Conservation (phyloP, 2,329 filamentous ascomycete genomes). For the Calonectria multiphialidica region DNA sequence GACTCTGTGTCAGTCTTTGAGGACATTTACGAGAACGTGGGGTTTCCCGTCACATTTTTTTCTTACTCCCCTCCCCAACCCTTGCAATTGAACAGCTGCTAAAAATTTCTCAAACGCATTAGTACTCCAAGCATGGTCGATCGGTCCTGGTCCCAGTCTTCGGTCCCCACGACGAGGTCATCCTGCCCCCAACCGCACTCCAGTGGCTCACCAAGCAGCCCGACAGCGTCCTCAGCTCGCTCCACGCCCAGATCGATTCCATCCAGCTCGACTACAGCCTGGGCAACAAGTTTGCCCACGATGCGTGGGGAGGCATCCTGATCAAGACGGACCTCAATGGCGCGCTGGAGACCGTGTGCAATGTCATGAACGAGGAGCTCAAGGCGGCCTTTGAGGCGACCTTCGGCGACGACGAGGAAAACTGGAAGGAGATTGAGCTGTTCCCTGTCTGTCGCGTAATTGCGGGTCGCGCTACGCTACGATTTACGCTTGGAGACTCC, state of each 20-base stretch:
- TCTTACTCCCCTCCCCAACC: background rate
- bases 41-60: background rate
- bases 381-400: constrained; percentile 48
- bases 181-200: background rate
- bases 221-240: constrained; percentile 5
- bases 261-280: constrained; percentile 48
- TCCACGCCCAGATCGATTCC: background rate
- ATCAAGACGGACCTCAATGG: constrained; percentile 53
- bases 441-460: constrained; percentile 42
- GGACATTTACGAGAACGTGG: constrained; percentile 5
- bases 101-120: background rate
- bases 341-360: constrained; percentile 48
- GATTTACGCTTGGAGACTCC: constrained; percentile 49
- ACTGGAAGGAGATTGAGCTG: constrained; percentile 51
- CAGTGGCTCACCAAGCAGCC: constrained; percentile 5
- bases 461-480: constrained; percentile 46
- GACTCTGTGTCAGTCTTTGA: background rate
- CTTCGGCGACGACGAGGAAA: constrained; percentile 47
- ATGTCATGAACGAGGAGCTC: constrained; percentile 51
- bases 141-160: constrained; percentile 1
- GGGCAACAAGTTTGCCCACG: constrained; percentile 50
- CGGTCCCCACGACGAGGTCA: constrained; percentile 8
- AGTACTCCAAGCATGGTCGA: constrained; percentile 1
- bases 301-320: constrained; percentile 51
- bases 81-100: background rate